Base-by-base conservation (phyloP, 108 stramenopile genomes). In the Pseudonitzschia multistriata region DNA sequence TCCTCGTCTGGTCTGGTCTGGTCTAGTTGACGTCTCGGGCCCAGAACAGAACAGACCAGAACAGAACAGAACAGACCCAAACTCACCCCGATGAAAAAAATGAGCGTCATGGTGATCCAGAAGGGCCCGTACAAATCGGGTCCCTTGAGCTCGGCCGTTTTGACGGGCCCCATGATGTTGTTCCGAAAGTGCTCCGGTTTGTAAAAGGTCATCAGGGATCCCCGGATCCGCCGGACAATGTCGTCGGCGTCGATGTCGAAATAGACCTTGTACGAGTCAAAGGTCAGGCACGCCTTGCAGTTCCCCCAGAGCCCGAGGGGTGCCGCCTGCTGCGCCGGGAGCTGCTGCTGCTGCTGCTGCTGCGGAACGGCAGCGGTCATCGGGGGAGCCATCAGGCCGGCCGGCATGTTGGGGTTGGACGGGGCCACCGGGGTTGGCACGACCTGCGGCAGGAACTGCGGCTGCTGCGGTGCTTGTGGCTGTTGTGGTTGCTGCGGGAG, bases 91-190 rank as follows among this genome's bases (percentile, higher is more conserved):
- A 91, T 37, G 21, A 88, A 74, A 68, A 94, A 91, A 13, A 89
- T 82, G 14, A 94, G 77, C 3, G 89, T 87, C 79, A 88, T 80
- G 35, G 89, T 86, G 47, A 91, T 85, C 92, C 92, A 94, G 50
- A 88, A 64, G 17, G 92, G 92, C 52, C 92, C 92, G 56, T 94
- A 94, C 34, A 94, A 73, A 82, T 94, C 92, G 1, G 92, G 88
- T 45, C 89, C 89, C 49, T 89, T 94, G 55, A 79, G 54, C 5
- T 36, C 52, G 15, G 49, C 47, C 4, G 66, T 73, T 55, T 66
- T 66, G 34, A 68, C 49, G 0, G 52, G 8, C 14, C 81, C 79
- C 57, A 94, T 28, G 5, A 91, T 87, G 54, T 86, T 78, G 40
- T 80, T 79, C 19, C 93, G 80, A 69, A 94, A 94, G 25, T 86